phyloP scores from a whole-genome alignment of 192 early-diverging fungal species.

The Backusella mclennaniae region DNA sequence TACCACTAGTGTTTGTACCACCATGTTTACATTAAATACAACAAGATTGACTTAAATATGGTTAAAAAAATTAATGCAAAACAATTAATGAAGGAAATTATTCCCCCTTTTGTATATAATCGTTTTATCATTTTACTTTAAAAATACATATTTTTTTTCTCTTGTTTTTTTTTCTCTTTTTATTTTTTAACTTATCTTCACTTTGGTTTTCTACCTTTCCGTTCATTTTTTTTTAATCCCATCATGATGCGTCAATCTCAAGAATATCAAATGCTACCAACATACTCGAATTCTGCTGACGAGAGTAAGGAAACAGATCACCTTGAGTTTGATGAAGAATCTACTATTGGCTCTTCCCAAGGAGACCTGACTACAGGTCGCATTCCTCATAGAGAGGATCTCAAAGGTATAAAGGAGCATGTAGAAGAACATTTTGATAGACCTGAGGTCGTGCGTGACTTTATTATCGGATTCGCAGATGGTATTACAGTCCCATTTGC shows the following conservation, averaged over 20 bases:
- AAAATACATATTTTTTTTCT: not conserved
- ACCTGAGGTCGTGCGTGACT: slow-evolving; percentile 42
- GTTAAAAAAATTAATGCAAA: not conserved
- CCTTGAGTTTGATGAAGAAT: slow-evolving; percentile 12
- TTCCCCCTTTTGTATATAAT: not conserved
- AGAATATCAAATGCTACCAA: not conserved
- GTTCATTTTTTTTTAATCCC: not conserved
- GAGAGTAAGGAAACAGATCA: not conserved
- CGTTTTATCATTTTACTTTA: not conserved
- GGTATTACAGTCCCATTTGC: slow-evolving; percentile 62
- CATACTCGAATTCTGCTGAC: not conserved
- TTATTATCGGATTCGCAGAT: slow-evolving; percentile 44
- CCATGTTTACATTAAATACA: not conserved
- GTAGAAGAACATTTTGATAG: slow-evolving; percentile 41
- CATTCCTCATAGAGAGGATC: slow-evolving; percentile 21
- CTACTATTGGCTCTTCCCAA: not conserved
- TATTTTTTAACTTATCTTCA: not conserved
- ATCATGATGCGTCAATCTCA: not conserved
- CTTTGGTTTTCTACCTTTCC: not conserved
- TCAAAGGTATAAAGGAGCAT: slow-evolving; percentile 18
- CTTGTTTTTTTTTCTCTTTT: not conserved
- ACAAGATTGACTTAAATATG: not conserved
- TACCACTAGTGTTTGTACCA: not conserved
- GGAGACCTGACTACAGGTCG: not conserved
- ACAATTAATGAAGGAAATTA: slow-evolving; percentile 1